Evolutionary conservation across 345 rosid genomes (phyloP), one percentile per base, ranked within the genome.

Genomic region (Moricandia moricandioides): DNA sequence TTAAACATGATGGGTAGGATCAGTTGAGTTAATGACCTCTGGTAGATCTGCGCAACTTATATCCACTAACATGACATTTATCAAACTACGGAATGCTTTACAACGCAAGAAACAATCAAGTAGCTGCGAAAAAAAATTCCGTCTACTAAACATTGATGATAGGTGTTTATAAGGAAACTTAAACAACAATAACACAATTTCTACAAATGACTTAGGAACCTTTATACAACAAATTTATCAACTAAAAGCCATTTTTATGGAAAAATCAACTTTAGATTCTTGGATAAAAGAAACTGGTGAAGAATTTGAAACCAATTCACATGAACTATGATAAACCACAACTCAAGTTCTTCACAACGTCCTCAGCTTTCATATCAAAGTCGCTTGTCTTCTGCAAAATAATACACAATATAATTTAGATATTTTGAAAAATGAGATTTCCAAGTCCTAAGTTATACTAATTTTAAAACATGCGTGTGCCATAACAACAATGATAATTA

Each of bases 361-460:
- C 97, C 75, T 79, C 85, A 11, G 74, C 62, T 14, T 84, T 75
- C 85, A 88, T 74, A 62, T 54, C 69, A 80, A 85, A 93, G 30
- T 82, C 87, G 43, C 35, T 49, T 66, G 85, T 84, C 83, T 87
- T 91, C 98, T 93, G 92, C 84, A 74, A 39, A 65, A 40, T 0
- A 21, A 31, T 31, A 33, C 11, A 58, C 7, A 73, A 8, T 17
- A 43, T 18, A 30, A 12, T 35, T 49, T 57, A 43, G 31, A 33
- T 26, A 14, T 62, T 60, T 72, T 10, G 18, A 58, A 1, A 29
- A 29, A 13, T 58, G 62, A 29, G 58, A 54, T 11, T 54, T 17
- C 4, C 8, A 17, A 16, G 8, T 58, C 24, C 6, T 55, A 65
- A 65, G 3, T 18, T 21, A 43, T n/a, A 18, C 66, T 33, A 31